Base-by-base conservation (phyloP, 164 flowering plant species). In the Amborella trichopoda region DNA sequence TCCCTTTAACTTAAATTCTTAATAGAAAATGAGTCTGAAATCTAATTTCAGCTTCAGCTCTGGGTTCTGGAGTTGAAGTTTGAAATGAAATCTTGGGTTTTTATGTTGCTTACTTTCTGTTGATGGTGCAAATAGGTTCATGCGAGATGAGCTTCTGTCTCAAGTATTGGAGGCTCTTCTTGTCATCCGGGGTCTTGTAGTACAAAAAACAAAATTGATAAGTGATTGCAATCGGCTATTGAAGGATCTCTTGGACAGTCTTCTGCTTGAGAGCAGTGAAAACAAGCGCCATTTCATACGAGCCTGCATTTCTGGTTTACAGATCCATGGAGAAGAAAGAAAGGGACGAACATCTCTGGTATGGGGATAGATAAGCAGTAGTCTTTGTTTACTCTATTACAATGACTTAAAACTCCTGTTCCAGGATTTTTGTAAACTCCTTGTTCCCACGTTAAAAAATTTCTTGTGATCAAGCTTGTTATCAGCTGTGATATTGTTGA, bases 121-220 rank as follows among this genome's bases (percentile, higher is more conserved):
- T 66, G 40, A 25, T 56, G 46, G 16, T 70, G 41, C 34, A 30
- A 30, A 26, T 60, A 93, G 99, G 49, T 93, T 93, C 60, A 88
- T 93, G 91, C 72, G 73, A 48, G 94, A 83, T 42, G 73, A 85
- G 33, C 58, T 88, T 65, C 78, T 93, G 13, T 78, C 86, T 45
- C 78, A 88, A 56, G 67, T 93, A 30, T 87, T 93, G 24, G 99
- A 93, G 72, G 95, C 99, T 26, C 81, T 93, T 40, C 76, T 88
- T 54, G 83, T 93, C 42, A 81, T 88, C 52, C 81, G 94, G 54
- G 91, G 99, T 34, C 69, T 93, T 60, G 68, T 93, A 57, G 94
- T 93, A 47, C 99, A 93, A 63, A 93, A 93, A 74, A 93, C 99
- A 26, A 93, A 93, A 71, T 63, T 93, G 47, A 93, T 88, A 19